Percentiles rank a stretch among this genome's conserved stretches.
Conservation (phyloP, 2,329 filamentous ascomycete species). For the Scytalidium lignicola region DNA sequence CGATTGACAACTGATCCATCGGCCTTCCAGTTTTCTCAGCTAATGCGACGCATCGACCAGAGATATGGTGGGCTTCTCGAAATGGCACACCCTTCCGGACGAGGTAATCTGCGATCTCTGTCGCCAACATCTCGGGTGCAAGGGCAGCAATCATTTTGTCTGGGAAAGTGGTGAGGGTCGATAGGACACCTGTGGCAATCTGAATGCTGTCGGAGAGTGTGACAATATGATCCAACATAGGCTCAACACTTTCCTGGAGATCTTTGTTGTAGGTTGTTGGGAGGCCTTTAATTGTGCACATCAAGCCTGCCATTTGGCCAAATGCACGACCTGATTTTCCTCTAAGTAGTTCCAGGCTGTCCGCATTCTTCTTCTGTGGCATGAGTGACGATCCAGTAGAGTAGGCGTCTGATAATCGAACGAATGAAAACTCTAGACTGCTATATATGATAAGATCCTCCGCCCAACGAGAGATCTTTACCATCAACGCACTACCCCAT, state of each 20-base stretch:
- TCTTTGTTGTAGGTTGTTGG: conserved; percentile 88
- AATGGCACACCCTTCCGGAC: conserved; percentile 68
- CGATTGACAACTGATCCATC: conserved; percentile 64
- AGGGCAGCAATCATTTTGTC: conserved; percentile 76
- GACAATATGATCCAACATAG: conserved; percentile 80
- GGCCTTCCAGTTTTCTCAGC: conserved; percentile 60
- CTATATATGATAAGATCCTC: conserved; percentile 84
- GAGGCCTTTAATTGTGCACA: conserved; percentile 56
- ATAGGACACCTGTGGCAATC: conserved; percentile 76
- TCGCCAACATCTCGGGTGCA: conserved; percentile 29
- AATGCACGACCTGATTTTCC: conserved; percentile 74
- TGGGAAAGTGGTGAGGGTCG: conserved; percentile 63
- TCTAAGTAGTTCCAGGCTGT: conserved; percentile 68
- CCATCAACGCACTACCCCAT: conserved; percentile 74
- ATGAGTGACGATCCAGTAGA: conserved; percentile 60
- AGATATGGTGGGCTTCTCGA: conserved; percentile 75
- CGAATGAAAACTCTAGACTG: conserved; percentile 63
- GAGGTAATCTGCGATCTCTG: conserved; percentile 60
- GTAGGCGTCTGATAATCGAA: conserved; percentile 73
- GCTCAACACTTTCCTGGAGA: conserved; percentile 81
- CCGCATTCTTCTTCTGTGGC: conserved; percentile 72
- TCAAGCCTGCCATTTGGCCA: conserved; percentile 75
- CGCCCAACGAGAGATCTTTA: conserved; percentile 70
- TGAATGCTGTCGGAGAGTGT: conserved; percentile 75
- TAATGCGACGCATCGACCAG: conserved; percentile 66